A percentile compares a stretch with the other conserved stretches of the same genome.
These are phyloP conservation scores for Hypoxylon lenormandii DNA, from an alignment of 495 filamentous ascomycete genomes.

Conservation along the genomic window DNA sequence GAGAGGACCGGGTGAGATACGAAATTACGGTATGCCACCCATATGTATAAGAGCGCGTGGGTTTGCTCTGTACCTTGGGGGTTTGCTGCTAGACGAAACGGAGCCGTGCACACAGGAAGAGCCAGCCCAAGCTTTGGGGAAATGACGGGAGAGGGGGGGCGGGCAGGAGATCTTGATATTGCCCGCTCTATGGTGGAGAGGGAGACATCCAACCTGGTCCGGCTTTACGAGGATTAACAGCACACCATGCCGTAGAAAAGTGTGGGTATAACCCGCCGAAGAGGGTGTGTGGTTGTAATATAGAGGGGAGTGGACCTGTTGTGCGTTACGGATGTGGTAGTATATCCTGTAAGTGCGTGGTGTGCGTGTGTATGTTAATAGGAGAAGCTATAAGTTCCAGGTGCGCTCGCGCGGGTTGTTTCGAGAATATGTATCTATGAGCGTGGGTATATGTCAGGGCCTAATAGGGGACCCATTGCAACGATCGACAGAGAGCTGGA, in stretches of 20 bases:
- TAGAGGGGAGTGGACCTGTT: slow-evolving; percentile 38
- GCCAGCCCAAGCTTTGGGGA: slow-evolving; percentile 26
- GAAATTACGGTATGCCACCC: slow-evolving; percentile 42
- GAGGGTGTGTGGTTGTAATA: slow-evolving; percentile 45
- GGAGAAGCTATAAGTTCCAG: slow-evolving; percentile 24
- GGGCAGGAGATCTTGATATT: slow-evolving; percentile 45
- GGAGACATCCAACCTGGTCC: slow-evolving; percentile 18
- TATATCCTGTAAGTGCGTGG: slow-evolving; percentile 20
- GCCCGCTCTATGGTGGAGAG: slow-evolving; percentile 24
- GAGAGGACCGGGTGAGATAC: slow-evolving; percentile 35
- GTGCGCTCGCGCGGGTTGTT: slow-evolving; percentile 36
- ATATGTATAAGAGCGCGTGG: slow-evolving; percentile 42
- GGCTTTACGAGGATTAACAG: slow-evolving; percentile 37
- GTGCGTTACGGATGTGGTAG: slow-evolving; percentile 8
- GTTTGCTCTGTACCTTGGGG: slow-evolving; percentile 27
- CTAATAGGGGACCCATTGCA: slow-evolving; percentile 40
- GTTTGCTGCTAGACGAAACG: slow-evolving; percentile 26
- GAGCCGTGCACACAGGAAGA: slow-evolving; percentile 36
- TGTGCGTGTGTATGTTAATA: slow-evolving; percentile 13
- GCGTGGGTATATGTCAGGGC: slow-evolving; percentile 18
- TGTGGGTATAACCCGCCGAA: slow-evolving; percentile 33
- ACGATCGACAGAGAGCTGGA: slow-evolving; percentile 37
- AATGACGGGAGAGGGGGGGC: slow-evolving; percentile 32
- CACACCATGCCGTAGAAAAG: slow-evolving; percentile 37
- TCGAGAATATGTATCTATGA: slow-evolving; percentile 43